Evolutionary conservation across 2,329 filamentous ascomycete species (phyloP).

Genomic region (Claviceps digitariae): DNA sequence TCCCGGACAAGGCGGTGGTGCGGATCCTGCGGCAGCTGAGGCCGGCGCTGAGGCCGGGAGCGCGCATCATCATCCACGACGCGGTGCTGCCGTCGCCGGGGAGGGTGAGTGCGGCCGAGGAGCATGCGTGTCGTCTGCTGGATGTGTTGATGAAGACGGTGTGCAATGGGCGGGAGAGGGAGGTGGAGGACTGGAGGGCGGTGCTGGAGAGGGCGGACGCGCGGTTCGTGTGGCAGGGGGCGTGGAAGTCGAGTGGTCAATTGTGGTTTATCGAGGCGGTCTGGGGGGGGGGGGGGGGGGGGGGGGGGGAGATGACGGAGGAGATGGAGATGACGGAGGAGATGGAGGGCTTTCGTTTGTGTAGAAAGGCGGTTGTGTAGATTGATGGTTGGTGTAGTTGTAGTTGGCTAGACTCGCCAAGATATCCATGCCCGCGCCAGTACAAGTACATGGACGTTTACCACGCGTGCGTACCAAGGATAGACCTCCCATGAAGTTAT

Average conservation of each 20-base stretch:
- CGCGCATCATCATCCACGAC: conserved; percentile 26
- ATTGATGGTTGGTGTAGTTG: too few relatives aligned
- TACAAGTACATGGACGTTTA: too few relatives aligned
- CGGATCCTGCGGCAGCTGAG: conserved; percentile 31
- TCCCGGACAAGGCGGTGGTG: conserved; percentile 32
- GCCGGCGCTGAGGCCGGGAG: conserved; percentile 34
- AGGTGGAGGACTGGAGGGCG: conserved; percentile 26
- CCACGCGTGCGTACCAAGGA: too few relatives aligned
- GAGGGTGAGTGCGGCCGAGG: conserved; percentile 19
- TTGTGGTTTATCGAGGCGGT: conserved; percentile 26
- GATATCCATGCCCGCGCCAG: too few relatives aligned
- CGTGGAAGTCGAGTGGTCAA: conserved; percentile 12
- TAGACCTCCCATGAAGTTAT: too few relatives aligned
- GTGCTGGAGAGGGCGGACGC: conserved; percentile 26
- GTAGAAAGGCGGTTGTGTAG: background rate
- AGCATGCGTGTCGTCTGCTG: conserved; percentile 26
- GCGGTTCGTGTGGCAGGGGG: conserved; percentile 24
- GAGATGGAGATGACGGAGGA: background rate
- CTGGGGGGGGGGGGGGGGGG: conserved; percentile 11
- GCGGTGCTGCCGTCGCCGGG: conserved; percentile 22
- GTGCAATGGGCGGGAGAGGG: conserved; percentile 32
- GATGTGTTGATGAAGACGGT: conserved; percentile 33
- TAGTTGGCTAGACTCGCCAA: too few relatives aligned
- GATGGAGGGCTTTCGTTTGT: too few relatives aligned
- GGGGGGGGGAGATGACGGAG: too few relatives aligned